A percentile compares a stretch with the other conserved stretches of the same genome.
Evolutionary conservation across 139 green algal genomes (phyloP).

Genomic region (Chlorella sp.): DNA sequence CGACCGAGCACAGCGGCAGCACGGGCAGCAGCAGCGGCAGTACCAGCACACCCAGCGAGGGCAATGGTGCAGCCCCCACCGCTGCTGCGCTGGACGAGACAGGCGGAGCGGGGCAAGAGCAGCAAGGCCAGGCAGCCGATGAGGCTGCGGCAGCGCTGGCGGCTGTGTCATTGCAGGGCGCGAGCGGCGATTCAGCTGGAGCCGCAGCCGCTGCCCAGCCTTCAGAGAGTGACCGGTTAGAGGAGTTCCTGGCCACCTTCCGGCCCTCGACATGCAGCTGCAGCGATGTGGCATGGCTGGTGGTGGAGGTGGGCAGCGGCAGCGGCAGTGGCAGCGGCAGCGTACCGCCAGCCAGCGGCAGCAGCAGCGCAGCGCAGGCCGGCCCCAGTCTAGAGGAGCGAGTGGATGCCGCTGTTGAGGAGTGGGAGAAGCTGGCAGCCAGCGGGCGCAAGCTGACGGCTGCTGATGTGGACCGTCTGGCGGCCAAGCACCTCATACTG

Average conservation of each 20-base stretch:
- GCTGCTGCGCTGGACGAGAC: not conserved
- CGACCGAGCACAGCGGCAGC: not conserved
- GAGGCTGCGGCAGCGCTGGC: not conserved
- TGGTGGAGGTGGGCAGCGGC: not conserved
- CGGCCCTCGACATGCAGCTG: conserved; percentile 39
- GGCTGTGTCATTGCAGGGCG: not conserved
- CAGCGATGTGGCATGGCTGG: conserved; percentile 50
- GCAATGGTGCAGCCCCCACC: not conserved
- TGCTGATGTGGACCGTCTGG: conserved; percentile 37
- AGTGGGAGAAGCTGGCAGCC: conserved; percentile 31
- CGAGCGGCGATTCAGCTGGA: not conserved
- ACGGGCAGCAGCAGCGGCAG: not conserved
- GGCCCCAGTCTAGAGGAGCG: conserved; percentile 29
- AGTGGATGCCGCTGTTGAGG: conserved; percentile 39
- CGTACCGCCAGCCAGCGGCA: no score
- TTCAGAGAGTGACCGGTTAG: not conserved
- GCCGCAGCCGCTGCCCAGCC: not conserved
- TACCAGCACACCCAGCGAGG: not conserved
- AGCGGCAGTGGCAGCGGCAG: not conserved
- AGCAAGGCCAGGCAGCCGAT: no score
- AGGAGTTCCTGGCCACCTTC: conserved; percentile 35
- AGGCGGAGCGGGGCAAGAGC: no score
- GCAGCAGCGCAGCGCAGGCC: not conserved
- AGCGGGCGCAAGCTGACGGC: not conserved
- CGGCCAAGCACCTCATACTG: conserved; percentile 26